phyloP scores from a whole-genome alignment of 2,329 filamentous ascomycete genomes.

The Apiospora saccharicola region DNA sequence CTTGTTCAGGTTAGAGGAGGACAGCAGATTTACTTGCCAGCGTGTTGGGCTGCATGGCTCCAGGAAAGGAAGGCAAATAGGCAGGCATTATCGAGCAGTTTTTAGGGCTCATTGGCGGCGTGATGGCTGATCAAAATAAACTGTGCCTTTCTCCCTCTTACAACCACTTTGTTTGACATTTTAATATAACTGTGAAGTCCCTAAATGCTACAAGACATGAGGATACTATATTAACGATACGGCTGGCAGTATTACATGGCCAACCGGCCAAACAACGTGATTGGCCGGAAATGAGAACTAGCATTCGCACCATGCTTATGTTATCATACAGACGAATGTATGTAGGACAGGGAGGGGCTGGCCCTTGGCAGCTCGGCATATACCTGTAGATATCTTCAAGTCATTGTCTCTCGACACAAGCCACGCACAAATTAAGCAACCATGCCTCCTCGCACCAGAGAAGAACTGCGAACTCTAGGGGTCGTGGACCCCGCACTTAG shows the following conservation, averaged over 20 bases:
- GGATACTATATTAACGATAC: background rate
- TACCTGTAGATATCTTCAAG: background rate
- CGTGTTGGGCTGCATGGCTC: constrained; percentile 19
- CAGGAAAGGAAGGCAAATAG: constrained; percentile 28
- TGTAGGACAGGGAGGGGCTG: background rate
- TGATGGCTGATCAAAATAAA: constrained; percentile 21
- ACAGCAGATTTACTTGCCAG: background rate
- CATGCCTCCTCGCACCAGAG: constrained; percentile 34
- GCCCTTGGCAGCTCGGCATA: background rate
- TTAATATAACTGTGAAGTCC: background rate
- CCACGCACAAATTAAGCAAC: background rate
- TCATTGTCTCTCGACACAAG: background rate
- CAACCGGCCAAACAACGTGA: background rate
- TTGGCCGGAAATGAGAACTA: background rate
- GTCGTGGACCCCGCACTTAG: constrained; percentile 35
- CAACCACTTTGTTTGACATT: background rate
- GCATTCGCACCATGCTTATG: background rate
- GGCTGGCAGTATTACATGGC: background rate
- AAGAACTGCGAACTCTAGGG: constrained; percentile 34
- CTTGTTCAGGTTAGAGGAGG: constrained; percentile 20
- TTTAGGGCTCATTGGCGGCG: constrained; percentile 21
- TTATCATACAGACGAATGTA: background rate
- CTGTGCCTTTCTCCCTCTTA: constrained; percentile 10
- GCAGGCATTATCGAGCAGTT: constrained; percentile 24
- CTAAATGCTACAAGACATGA: no score